phyloP scores from a whole-genome alignment of 176 grass and related monocot genomes.

The Puccinellia tenuiflora region DNA sequence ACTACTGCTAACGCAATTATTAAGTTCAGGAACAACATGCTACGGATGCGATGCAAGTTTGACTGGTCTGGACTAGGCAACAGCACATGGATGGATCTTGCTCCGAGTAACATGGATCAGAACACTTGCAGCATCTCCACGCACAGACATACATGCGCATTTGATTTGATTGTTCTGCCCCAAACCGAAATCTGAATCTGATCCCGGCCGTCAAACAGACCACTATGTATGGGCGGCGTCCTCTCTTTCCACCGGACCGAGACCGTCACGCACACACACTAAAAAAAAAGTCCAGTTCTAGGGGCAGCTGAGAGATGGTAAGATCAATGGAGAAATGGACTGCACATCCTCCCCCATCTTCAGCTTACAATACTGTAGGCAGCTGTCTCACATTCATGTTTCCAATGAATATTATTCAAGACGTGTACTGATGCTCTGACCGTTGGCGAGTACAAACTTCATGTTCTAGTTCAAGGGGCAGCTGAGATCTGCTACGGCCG shows the following conservation, averaged over 20 bases:
- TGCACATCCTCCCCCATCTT: background rate
- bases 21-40: background rate
- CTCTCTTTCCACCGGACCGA: background rate
- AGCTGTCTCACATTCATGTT: background rate
- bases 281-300: no score
- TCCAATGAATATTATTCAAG: no score
- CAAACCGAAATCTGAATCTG: slow-evolving; percentile 4
- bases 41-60: background rate
- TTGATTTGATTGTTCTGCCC: slow-evolving; percentile 10
- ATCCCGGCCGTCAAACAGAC: background rate
- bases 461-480: no score
- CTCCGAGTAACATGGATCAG: background rate
- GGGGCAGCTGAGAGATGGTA: background rate
- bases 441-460: no score
- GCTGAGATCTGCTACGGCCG: no score
- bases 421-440: no score
- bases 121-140: background rate
- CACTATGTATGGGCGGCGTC: background rate
- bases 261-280: background rate
- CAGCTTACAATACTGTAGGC: background rate
- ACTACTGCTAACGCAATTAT: no score
- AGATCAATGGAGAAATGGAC: background rate
- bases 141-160: slow-evolving; percentile 10
- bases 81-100: background rate
- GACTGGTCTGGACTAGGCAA: background rate